A percentile compares a stretch with the other conserved stretches of the same genome.
Conservation (phyloP, 1,284 basidiomycete species). For the Trichosporon sp. region DNA sequence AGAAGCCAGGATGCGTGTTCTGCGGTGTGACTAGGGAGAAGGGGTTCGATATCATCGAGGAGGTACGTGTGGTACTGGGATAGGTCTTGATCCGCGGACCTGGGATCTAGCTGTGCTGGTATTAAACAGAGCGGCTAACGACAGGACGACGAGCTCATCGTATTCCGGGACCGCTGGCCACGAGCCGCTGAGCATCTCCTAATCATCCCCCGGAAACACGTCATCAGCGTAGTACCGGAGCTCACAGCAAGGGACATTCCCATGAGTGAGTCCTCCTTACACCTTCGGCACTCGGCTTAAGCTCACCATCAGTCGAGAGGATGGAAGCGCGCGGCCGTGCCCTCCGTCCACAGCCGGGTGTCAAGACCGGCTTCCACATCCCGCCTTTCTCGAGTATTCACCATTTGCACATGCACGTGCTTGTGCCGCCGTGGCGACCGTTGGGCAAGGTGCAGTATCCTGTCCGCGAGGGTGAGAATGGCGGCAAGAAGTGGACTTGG, state of each 20-base stretch:
- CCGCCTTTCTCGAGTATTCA: conserved; percentile 77
- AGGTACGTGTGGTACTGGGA: conserved; percentile 57
- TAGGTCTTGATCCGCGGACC: too few species aligned
- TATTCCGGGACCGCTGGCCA: conserved; percentile 67
- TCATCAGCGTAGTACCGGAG: conserved; percentile 63
- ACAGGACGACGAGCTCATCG: conserved; percentile 65
- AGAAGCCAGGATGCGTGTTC: conserved; percentile 60
- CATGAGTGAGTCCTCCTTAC: conserved; percentile 58
- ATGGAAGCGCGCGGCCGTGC: conserved; percentile 67
- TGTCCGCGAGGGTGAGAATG: conserved; percentile 47
- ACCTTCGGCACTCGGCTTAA: too few species aligned
- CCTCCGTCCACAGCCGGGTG: conserved; percentile 44
- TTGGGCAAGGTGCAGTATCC: conserved; percentile 65
- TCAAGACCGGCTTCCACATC: conserved; percentile 77
- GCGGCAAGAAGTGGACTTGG: conserved; percentile 72
- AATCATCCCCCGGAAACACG: conserved; percentile 67
- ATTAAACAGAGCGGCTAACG: neutral
- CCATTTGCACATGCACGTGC: conserved; percentile 78
- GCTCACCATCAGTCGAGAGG: conserved; percentile 59
- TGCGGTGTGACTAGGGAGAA: conserved; percentile 63
- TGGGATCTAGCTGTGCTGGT: too few species aligned
- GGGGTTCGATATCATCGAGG: conserved; percentile 66
- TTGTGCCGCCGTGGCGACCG: conserved; percentile 68
- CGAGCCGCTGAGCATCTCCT: conserved; percentile 66
- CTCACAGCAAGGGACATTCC: conserved; percentile 59